Evolutionary conservation across 345 rosid genomes (phyloP).

Genomic region (Conringia planisiliqua): DNA sequence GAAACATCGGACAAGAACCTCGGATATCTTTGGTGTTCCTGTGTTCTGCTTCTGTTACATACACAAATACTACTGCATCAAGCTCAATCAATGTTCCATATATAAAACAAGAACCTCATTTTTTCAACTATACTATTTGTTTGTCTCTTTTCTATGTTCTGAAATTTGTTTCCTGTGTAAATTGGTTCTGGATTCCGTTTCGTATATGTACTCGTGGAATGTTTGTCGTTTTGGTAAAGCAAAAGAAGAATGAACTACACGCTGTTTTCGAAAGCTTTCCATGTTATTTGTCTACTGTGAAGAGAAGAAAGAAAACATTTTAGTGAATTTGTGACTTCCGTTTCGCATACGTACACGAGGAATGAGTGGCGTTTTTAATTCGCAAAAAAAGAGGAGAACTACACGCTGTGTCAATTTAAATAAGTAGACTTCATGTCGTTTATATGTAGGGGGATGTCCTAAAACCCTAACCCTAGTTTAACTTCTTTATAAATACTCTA

Average conservation of each 20-base stretch:
- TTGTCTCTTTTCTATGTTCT: background rate
- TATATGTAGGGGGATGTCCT: background rate
- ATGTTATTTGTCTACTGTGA: background rate
- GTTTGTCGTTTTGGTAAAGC: constrained; percentile 2
- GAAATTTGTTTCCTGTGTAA: constrained; percentile 1
- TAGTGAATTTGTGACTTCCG: background rate
- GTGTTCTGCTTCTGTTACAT: constrained; percentile 1
- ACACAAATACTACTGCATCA: constrained; percentile 12
- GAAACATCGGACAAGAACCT: background rate
- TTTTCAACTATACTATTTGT: constrained; percentile 1
- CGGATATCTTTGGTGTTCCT: constrained; percentile 5
- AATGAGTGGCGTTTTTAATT: background rate
- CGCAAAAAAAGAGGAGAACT: background rate
- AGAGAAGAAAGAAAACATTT: too few relatives aligned
- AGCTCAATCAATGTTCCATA: constrained; percentile 8
- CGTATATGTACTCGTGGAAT: background rate
- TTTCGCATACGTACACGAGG: background rate
- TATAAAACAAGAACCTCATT: background rate
- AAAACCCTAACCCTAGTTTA: constrained; percentile 5
- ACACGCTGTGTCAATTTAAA: background rate
- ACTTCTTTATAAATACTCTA: background rate
- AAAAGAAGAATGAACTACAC: background rate
- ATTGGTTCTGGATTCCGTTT: background rate
- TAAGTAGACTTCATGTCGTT: constrained; percentile 4
- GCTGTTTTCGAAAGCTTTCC: background rate